phyloP scores from a whole-genome alignment of 2,329 filamentous ascomycete species.

The Scleromitrula shiraiana region DNA sequence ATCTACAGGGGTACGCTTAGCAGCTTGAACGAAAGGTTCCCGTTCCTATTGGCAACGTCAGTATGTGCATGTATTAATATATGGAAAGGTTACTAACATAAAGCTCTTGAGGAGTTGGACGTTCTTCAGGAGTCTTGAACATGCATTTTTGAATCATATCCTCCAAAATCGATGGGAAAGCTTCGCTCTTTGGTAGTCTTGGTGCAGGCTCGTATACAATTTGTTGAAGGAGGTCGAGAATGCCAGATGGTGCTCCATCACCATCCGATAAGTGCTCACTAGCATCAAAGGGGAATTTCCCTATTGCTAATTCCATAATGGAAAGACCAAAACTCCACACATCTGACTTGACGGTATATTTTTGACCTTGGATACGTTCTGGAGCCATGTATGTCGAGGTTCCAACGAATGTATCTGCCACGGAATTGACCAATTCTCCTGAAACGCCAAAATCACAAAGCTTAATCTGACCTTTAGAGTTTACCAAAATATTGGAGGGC shows the following conservation, averaged over 20 bases:
- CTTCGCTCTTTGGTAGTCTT: slow-evolving; percentile 90
- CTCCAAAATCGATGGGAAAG: slow-evolving; percentile 89
- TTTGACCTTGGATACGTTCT: slow-evolving; percentile 92
- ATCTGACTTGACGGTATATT: slow-evolving; percentile 96
- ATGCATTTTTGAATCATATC: slow-evolving; percentile 97
- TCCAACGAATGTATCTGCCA: slow-evolving; percentile 95
- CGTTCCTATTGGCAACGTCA: slow-evolving; percentile 53
- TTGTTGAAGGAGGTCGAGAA: slow-evolving; percentile 89
- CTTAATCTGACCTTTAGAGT: slow-evolving; percentile 91
- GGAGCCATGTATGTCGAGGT: slow-evolving; percentile 99
- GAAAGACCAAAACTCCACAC: slow-evolving; percentile 94
- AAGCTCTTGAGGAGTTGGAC: slow-evolving; percentile 82
- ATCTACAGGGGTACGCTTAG: slow-evolving; percentile 92
- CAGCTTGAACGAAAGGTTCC: slow-evolving; percentile 90
- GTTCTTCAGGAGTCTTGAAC: slow-evolving; percentile 77
- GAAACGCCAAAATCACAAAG: slow-evolving; percentile 99
- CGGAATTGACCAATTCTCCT: slow-evolving; percentile 93
- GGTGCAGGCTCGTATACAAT: slow-evolving; percentile 96
- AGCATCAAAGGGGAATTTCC: slow-evolving; percentile 87
- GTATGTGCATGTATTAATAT: background rate
- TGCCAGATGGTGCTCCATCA: slow-evolving; percentile 82
- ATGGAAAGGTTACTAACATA: slow-evolving; percentile 55
- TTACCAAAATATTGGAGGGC: slow-evolving; percentile 93
- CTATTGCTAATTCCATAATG: slow-evolving; percentile 96
- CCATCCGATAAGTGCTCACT: slow-evolving; percentile 63